phyloP scores from a whole-genome alignment of 108 stramenopile species.

The Cyclostephanos invisitatus region DNA sequence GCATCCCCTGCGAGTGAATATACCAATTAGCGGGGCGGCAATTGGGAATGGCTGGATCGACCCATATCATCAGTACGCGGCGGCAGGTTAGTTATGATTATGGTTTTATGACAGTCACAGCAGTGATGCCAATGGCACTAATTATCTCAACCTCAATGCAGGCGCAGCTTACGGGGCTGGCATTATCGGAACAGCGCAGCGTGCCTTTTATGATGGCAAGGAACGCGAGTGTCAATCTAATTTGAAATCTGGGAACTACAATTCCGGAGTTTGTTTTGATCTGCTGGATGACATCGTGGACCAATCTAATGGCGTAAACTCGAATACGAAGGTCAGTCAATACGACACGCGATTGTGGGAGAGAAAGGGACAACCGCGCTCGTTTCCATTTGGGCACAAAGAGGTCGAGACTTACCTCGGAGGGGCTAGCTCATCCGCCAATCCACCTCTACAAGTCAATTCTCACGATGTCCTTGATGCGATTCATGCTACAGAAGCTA shows the following conservation, averaged over 20 bases:
- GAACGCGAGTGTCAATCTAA: constrained; percentile 70
- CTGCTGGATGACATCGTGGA: constrained; percentile 77
- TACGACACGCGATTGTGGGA: constrained; percentile 79
- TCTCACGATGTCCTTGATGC: constrained; percentile 63
- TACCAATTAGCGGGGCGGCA: constrained; percentile 59
- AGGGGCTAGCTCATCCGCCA: constrained; percentile 20
- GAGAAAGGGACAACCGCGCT: constrained; percentile 31
- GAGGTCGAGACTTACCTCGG: constrained; percentile 85
- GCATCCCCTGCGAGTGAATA: constrained; percentile 39
- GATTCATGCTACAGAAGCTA: constrained; percentile 77
- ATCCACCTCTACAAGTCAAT: constrained; percentile 42
- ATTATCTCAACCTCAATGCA: too few species aligned
- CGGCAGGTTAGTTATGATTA: too few species aligned
- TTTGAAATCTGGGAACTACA: constrained; percentile 58
- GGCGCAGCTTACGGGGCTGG: constrained; percentile 88
- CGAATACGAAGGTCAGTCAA: constrained; percentile 53
- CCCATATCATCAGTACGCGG: constrained; percentile 90
- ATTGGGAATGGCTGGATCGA: constrained; percentile 93
- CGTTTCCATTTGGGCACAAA: constrained; percentile 90
- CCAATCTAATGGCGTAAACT: constrained; percentile 56
- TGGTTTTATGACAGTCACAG: too few species aligned
- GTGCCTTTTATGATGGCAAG: constrained; percentile 58
- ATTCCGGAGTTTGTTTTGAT: constrained; percentile 62
- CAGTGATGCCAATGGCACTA: too few species aligned
- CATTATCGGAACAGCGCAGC: constrained; percentile 77